Evolutionary conservation across 2,329 filamentous ascomycete genomes (phyloP), one percentile per base, ranked within the genome.

Genomic region (Apiospora koreana): DNA sequence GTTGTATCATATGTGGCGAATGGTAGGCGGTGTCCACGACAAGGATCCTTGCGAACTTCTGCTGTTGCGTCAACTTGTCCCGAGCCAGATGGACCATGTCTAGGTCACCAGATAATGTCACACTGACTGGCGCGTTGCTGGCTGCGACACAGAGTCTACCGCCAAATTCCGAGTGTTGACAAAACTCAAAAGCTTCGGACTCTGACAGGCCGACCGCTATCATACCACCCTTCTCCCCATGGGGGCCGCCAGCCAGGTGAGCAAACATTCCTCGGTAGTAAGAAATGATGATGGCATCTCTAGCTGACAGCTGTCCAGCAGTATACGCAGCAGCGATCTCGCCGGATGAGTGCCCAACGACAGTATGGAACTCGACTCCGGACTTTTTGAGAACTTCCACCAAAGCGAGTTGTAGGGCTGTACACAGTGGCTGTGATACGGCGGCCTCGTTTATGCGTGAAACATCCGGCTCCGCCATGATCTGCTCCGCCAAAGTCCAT

Each of bases 351-450:
- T 81, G 75, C 21, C 79, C 71, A 42, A 78, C 21, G 25, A 81
- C 78, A 0, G 78, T 76, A 46, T 78, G 77, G 25, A 80, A 80
- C 10, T 41, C n/a, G 9, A 80, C 70, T 1, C 72, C 72, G 2
- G 78, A 68, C 25, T 70, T 73, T 64, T 64, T 70, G 67, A 84
- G 70, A 3, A 83, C 70, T 31, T 82, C 77, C 1, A 83, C 76
- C 8, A 84, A 73, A 0, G 79, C 86, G 2, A 89, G 79, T 72
- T 89, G 88, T 0, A 90, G 54, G 0, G 87, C 86, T 0, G 87
- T 88, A 68, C 84, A 88, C 0, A 87, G 74, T 0, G 87, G 85
- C 72, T 89, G 87, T 0, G 84, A 82, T 28, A 87, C 72, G 3
- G 81, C 79, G 0, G 84, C 81, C 23, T 80, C 73, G 10, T 80